Evolutionary conservation across 306 rosid species (phyloP).

Genomic region (Fragaria iinumae): DNA sequence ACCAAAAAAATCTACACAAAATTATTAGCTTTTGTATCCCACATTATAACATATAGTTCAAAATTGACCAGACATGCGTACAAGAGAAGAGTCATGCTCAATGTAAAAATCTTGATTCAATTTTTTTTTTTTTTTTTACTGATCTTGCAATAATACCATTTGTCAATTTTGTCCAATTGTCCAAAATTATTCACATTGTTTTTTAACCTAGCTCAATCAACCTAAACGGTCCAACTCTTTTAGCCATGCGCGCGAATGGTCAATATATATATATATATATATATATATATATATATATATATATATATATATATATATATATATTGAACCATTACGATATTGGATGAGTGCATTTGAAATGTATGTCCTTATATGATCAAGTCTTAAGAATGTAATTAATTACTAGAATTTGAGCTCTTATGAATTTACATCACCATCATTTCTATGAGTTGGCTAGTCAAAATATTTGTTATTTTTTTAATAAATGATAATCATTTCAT

Average conservation of each 20-base stretch:
- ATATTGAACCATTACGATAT: neutral
- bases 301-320: neutral
- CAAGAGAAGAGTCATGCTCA: constrained; percentile 28
- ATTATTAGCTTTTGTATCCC: constrained; percentile 24
- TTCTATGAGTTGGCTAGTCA: too few species aligned
- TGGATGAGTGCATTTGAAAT: neutral
- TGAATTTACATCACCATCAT: too few species aligned
- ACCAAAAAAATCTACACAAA: constrained; percentile 34
- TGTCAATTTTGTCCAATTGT: neutral
- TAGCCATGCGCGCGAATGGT: neutral
- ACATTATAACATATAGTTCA: constrained; percentile 8
- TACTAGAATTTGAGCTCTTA: neutral
- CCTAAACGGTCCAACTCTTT: constrained; percentile 18
- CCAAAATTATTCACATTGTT: constrained; percentile 1
- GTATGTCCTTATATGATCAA: neutral
- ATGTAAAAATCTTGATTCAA: constrained; percentile 16
- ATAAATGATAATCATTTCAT: too few species aligned
- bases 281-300: too few species aligned
- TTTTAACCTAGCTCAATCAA: constrained; percentile 1
- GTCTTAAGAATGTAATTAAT: neutral
- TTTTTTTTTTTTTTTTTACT: neutral
- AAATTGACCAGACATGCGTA: constrained; percentile 36
- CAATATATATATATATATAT: too few species aligned
- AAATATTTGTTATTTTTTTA: too few species aligned
- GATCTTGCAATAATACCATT: neutral